Percentiles rank a stretch among this genome's conserved stretches.
phyloP scores from a whole-genome alignment of 139 green algal species.

The Chlamydomonas urium region DNA sequence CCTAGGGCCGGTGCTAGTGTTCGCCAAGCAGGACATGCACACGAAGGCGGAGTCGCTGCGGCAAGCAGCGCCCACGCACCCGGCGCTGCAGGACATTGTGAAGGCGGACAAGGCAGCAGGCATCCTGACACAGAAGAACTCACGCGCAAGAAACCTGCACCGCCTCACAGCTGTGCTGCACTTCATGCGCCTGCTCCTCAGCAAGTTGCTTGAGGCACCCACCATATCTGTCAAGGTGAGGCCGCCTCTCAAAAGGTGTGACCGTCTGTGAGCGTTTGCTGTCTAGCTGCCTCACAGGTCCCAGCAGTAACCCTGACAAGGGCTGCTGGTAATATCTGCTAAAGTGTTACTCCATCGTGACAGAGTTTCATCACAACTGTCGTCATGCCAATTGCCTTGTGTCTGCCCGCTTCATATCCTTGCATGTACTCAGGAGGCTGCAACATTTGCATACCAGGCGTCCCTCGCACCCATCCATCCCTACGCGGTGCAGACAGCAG shows the following conservation, averaged over 20 bases:
- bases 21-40: slow-evolving; percentile 27
- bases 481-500: slow-evolving; percentile 39
- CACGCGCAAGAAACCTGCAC: slow-evolving; percentile 53
- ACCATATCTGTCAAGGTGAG: slow-evolving; percentile 36
- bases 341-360: no score
- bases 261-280: no score
- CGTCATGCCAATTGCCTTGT: no score
- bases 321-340: no score
- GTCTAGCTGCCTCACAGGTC: no score
- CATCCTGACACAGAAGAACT: slow-evolving; percentile 28
- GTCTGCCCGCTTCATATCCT: not conserved
- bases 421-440: slow-evolving; percentile 1
- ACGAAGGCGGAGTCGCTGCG: slow-evolving; percentile 24
- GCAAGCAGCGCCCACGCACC: slow-evolving; percentile 5
- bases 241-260: no score
- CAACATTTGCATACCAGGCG: slow-evolving; percentile 21
- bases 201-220: slow-evolving; percentile 23
- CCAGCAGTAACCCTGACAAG: no score
- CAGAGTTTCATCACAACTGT: no score
- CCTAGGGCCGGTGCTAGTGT: slow-evolving; percentile 4
- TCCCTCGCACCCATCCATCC: slow-evolving; percentile 43
- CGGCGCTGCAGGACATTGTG: slow-evolving; percentile 21
- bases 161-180: slow-evolving; percentile 36
- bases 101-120: slow-evolving; percentile 23
- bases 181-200: slow-evolving; percentile 39